Conservation (phyloP, 306 rosid species). For the Fragaria ananassa region DNA sequence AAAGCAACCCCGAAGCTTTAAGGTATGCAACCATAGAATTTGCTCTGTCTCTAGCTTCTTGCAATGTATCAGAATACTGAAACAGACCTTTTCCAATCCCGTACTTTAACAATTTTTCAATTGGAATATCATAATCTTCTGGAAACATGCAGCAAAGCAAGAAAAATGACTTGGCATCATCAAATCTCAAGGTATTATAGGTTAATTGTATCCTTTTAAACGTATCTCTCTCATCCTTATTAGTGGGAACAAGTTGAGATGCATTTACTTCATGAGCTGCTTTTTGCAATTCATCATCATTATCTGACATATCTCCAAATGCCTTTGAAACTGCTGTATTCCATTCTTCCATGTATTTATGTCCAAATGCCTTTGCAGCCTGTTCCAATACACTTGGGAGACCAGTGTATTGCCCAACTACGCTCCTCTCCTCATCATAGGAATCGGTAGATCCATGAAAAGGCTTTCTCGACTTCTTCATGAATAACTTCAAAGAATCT, state of each 20-base stretch:
- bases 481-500: slow-evolving; percentile 21
- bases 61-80: not conserved
- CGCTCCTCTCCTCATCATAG: not conserved
- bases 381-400: slow-evolving; percentile 19
- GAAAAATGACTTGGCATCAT: slow-evolving; percentile 8
- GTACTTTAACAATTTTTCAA: slow-evolving; percentile 15
- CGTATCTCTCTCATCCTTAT: not conserved
- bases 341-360: slow-evolving; percentile 16
- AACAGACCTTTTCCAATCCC: slow-evolving; percentile 13
- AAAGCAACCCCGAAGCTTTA: slow-evolving; percentile 11
- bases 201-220: not conserved
- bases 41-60: slow-evolving; percentile 3
- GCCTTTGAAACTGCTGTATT: not conserved
- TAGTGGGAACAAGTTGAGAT: not conserved
- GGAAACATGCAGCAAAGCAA: slow-evolving; percentile 24
- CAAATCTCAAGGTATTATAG: not conserved
- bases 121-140: not conserved
- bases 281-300: not conserved
- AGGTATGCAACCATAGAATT: not conserved
- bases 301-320: not conserved
- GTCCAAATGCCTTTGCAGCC: slow-evolving; percentile 22
- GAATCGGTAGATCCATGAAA: not conserved
- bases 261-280: not conserved
- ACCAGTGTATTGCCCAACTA: slow-evolving; percentile 20
- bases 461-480: not conserved